Evolutionary conservation across 1,284 basidiomycete genomes (phyloP).

Genomic region (Vanrija sp.): DNA sequence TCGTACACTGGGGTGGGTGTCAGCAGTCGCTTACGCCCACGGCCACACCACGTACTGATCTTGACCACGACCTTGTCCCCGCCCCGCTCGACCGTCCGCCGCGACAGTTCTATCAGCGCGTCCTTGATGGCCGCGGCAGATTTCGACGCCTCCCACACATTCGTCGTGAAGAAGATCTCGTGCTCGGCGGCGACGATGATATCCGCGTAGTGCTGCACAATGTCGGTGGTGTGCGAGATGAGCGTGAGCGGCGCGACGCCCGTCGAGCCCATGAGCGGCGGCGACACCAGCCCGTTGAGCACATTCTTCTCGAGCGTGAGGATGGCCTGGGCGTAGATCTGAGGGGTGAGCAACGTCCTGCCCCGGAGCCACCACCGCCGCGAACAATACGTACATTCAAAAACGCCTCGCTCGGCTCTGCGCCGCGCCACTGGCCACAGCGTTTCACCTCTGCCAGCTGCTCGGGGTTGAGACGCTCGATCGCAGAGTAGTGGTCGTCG

Average conservation of each 20-base stretch:
- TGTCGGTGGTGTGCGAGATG: constrained; percentile 34
- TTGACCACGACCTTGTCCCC: constrained; percentile 33
- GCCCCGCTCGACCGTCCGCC: constrained; percentile 22
- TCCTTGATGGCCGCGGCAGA: constrained; percentile 26
- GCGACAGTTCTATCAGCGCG: constrained; percentile 29
- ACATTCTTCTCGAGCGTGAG: constrained; percentile 24
- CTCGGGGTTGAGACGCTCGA: constrained; percentile 3
- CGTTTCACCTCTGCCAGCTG: constrained; percentile 24
- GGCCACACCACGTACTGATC: constrained; percentile 14
- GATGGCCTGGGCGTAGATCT: constrained; percentile 31
- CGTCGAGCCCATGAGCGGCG: constrained; percentile 21
- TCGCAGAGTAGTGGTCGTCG: constrained; percentile 5
- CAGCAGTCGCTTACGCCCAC: constrained; percentile 4
- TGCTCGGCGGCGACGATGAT: constrained; percentile 29
- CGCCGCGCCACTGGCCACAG: constrained; percentile 25
- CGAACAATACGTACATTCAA: constrained; percentile 18
- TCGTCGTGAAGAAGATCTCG: constrained; percentile 39
- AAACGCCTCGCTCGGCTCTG: constrained; percentile 25
- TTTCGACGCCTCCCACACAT: constrained; percentile 33
- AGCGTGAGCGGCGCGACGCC: constrained; percentile 31
- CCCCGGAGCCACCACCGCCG: background rate
- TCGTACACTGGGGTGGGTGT: constrained; percentile 24
- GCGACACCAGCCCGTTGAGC: constrained; percentile 29
- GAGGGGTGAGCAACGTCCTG: background rate
- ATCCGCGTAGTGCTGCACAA: constrained; percentile 34